Evolutionary conservation across 441 rosid species (phyloP), one percentile per base, ranked within the genome.

Genomic region (Iberis amara): DNA sequence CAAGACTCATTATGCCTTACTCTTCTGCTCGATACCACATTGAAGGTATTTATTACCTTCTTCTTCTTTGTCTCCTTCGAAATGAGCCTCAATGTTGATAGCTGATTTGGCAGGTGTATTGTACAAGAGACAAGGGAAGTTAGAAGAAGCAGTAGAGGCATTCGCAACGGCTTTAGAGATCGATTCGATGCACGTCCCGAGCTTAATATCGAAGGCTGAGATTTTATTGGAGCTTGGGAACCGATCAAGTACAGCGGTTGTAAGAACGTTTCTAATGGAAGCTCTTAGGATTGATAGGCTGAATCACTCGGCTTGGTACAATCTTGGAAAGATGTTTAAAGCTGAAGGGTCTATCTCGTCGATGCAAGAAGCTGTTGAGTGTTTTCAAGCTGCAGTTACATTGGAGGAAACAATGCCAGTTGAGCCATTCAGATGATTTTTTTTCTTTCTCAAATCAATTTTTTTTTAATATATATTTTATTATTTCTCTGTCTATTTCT

Each of bases 281-380:
- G 98, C 96, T 48, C 64, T 84, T 1, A 64, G 77, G 51, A 49
- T 78, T 0, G 97, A 92, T 70, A 71, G 86, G 69, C 70, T 72
- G 69, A 89, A 81, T 38, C 60, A 78, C 10, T 68, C 73, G 0
- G 92, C 94, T 37, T 92, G 99, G 97, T 78, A 76, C 68, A 79
- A 80, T 68, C 92, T 92, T 4, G 97, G 94, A 14, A 73, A 76
- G 64, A 69, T 81, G 47, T 73, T 72, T 48, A 79, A 65, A 75
- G 62, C 72, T 0, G 85, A 80, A 61, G 80, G 71, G 4, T 54
- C 69, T 4, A 40, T 74, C 7, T 74, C 83, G 0, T 64, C 87
- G 5, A 47, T 51, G 24, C 62, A 46, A 11, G 96, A 86, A 67
- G 99, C 95, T 0, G 80, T 79, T 0, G 96, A 82, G 31, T 92